Conservation (phyloP, 1,139 yeast genomes). For the Arxiozyma slooffiae region DNA sequence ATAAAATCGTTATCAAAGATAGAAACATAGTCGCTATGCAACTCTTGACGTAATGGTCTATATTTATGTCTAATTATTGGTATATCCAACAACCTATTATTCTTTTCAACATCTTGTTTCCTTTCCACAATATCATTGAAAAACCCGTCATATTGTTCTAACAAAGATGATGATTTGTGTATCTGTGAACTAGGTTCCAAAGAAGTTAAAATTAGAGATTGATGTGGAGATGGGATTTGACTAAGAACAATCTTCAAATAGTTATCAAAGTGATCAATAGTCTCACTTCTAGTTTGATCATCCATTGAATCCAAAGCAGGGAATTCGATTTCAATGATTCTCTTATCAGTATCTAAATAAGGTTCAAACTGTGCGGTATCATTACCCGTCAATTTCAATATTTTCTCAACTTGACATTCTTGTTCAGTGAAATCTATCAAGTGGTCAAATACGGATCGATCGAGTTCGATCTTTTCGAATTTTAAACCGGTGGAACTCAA, state of each 20-base stretch:
- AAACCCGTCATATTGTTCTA: constrained; percentile 11
- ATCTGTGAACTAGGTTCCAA: constrained; percentile 10
- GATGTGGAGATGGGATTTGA: constrained; percentile 60
- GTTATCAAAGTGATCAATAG: constrained; percentile 41
- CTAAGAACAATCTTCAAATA: constrained; percentile 43
- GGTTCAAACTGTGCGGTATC: constrained; percentile 22
- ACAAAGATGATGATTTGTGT: background rate
- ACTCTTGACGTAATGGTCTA: constrained; percentile 22
- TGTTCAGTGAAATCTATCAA: constrained; percentile 14
- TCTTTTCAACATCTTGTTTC: constrained; percentile 38
- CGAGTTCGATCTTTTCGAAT: constrained; percentile 25
- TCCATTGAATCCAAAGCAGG: constrained; percentile 31
- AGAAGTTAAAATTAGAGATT: constrained; percentile 44
- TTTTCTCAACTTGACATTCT: constrained; percentile 18
- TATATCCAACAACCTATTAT: constrained; percentile 34
- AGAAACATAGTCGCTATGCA: constrained; percentile 11
- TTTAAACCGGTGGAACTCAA: constrained; percentile 53
- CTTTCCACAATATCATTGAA: constrained; percentile 24
- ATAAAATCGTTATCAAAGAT: constrained; percentile 20
- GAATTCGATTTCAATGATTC: constrained; percentile 50
- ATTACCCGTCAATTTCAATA: constrained; percentile 16
- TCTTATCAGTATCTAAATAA: constrained; percentile 50
- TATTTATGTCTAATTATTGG: constrained; percentile 28
- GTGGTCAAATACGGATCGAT: constrained; percentile 31
- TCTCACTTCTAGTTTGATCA: constrained; percentile 27